Evolutionary conservation across 2,329 filamentous ascomycete species (phyloP), one percentile per base, ranked within the genome.

Genomic region (Fusarium proliferatum): DNA sequence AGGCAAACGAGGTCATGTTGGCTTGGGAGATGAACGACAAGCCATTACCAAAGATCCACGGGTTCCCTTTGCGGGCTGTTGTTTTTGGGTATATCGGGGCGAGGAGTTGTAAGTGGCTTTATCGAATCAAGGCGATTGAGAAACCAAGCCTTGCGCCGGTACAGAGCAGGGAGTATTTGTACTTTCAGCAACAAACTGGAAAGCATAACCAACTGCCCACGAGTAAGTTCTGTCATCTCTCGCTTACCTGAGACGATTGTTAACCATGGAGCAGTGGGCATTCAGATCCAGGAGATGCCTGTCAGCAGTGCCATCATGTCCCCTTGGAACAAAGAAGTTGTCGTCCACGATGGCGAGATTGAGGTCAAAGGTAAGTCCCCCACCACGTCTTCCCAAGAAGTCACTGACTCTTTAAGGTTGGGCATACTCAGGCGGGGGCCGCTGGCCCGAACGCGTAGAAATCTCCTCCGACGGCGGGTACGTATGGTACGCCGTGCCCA

Each of bases 11-110:
- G 76, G 91, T 93, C 0, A 82, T 93, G 49, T 83, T 93, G 1
- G 89, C 88, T 0, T 93, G 90, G 90, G 89, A 92, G 76, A 93
- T 93, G 91, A 93, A 93, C 65, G 91, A 88, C 8, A 83, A 91
- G 68, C 85, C 86, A 0, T 81, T 93, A 1, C 91, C 91, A 0
- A 86, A 84, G 26, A 92, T 93, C 57, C 92, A 93, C 67, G 91
- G 91, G 0, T 90, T 85, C n/a, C 91, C 91, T 0, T 81, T 93
- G 0, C 85, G 91, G 13, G 84, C 86, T 0, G 85, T 93, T 0
- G 90, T 92, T 0, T 84, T 91, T 73, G 90, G 90, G 0, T 92
- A 92, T 70, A 92, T 93, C 63, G 91, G 91, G 1, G 91, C 91
- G 0, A 81, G 89, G 19, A 89, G 86, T 67, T 86, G 88, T 61